Conservation (phyloP, 2,329 filamentous ascomycete genomes). For the Penicillium sp. region DNA sequence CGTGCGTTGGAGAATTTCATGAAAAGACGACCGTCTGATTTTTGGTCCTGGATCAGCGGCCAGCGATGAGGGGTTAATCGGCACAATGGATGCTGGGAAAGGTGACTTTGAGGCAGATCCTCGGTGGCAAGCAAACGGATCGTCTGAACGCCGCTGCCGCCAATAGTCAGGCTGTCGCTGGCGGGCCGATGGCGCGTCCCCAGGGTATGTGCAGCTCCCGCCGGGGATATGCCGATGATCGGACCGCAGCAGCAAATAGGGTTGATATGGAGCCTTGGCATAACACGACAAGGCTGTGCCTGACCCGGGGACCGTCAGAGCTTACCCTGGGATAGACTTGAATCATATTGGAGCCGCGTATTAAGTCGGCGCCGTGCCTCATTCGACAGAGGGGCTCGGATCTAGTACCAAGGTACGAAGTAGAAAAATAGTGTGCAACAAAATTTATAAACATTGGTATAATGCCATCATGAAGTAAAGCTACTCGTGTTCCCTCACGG, state of each 20-base stretch:
- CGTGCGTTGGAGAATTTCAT: background rate
- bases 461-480: background rate
- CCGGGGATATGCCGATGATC: constrained; percentile 3
- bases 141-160: constrained; percentile 3
- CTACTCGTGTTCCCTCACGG: background rate
- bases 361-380: background rate
- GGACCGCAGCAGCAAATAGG: constrained; percentile 3
- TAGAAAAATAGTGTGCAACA: background rate
- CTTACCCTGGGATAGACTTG: no score
- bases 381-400: background rate
- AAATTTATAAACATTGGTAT: background rate
- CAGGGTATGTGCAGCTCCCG: background rate
- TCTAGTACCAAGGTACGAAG: background rate
- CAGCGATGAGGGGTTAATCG: background rate
- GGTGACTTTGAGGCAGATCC: background rate
- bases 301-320: background rate
- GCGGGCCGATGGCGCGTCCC: background rate
- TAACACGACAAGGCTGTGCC: constrained; percentile 2
- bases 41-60: background rate
- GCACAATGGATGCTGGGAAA: background rate
- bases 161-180: background rate
- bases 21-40: background rate
- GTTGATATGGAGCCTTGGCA: constrained; percentile 4
- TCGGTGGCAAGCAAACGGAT: background rate
- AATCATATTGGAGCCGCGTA: background rate